Conservation (phyloP, 192 early-diverging fungal genomes). For the Helicostylum pulchrum region DNA sequence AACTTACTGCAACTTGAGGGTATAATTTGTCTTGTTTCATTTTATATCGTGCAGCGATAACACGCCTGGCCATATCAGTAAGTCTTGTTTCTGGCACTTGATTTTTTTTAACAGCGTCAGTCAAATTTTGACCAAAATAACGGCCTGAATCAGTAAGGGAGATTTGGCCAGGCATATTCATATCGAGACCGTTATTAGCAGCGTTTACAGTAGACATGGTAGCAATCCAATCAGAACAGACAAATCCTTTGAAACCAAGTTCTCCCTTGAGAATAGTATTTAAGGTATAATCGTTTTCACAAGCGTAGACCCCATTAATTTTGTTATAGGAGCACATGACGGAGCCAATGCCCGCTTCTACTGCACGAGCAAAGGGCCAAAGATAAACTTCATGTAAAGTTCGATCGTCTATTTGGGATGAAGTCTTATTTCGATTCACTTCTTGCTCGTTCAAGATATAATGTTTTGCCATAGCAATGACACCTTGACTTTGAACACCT, state of each 20-base stretch:
- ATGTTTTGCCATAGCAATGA: slow-evolving; percentile 33
- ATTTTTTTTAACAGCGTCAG: slow-evolving; percentile 7
- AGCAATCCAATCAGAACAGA: slow-evolving; percentile 57
- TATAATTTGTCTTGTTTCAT: slow-evolving; percentile 21
- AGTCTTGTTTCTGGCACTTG: slow-evolving; percentile 5
- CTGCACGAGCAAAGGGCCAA: slow-evolving; percentile 48
- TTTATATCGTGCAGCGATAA: slow-evolving; percentile 4
- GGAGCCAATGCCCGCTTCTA: slow-evolving; percentile 52
- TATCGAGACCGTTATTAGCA: slow-evolving; percentile 38
- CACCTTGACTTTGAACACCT: slow-evolving; percentile 32
- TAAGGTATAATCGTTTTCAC: slow-evolving; percentile 43
- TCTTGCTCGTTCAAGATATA: slow-evolving; percentile 35
- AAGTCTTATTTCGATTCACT: slow-evolving; percentile 8
- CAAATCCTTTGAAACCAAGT: slow-evolving; percentile 56
- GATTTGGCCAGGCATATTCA: slow-evolving; percentile 19
- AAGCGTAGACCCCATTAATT: slow-evolving; percentile 51
- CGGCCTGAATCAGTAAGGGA: not conserved
- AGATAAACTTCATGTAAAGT: slow-evolving; percentile 33
- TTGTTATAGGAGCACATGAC: slow-evolving; percentile 62
- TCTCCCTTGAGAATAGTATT: slow-evolving; percentile 43
- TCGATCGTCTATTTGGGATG: slow-evolving; percentile 47
- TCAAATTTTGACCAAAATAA: slow-evolving; percentile 29
- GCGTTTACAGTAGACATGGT: slow-evolving; percentile 30
- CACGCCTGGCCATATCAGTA: slow-evolving; percentile 16
- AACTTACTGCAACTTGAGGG: slow-evolving; percentile 7